Evolutionary conservation across 345 rosid genomes (phyloP), one percentile per base, ranked within the genome.

Genomic region (Gossypium ekmanianum): DNA sequence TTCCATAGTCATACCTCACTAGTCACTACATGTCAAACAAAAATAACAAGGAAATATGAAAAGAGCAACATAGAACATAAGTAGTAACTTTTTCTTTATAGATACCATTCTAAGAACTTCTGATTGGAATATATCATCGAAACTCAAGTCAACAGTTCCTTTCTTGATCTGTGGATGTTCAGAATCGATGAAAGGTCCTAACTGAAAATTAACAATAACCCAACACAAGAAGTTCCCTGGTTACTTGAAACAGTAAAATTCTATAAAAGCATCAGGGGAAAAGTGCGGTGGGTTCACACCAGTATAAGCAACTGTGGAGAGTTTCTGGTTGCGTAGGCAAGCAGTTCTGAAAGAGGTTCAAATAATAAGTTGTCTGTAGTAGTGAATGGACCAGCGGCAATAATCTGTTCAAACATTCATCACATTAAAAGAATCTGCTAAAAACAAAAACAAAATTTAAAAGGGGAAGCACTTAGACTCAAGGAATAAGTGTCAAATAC

Each of bases 301-400:
- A 91, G 85, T 62, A 95, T 77, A 58, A 93, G 97, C 86, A 95
- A 77, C 78, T 90, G 97, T 0, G 94, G 93, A 11, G 78, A 85
- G 84, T 89, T 95, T 87, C 91, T 88, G 66, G 84, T 90, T 74
- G 97, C 94, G 85, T 90, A 88, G 55, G 91, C 87, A 68, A 89
- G 87, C 81, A 95, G 87, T 87, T 95, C 99, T 29, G 68, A 81
- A 71, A 91, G 86, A 79, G 98, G 98, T 85, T 93, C 99, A 79
- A 93, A 95, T 70, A 83, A 81, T 72, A 95, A 83, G 84, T 90
- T 93, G 83, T 89, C 99, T 58, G 84, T 75, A 27, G 98, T 91
- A 26, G 94, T 89, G 82, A 91, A 95, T 73, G 98, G 98, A 57
- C 97, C 99, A 16, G 98, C 85, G 61, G 96, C 97, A 86, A 91